Evolutionary conservation across 176 grass and related monocot species (phyloP).

Genomic region (Eleusine indica): DNA sequence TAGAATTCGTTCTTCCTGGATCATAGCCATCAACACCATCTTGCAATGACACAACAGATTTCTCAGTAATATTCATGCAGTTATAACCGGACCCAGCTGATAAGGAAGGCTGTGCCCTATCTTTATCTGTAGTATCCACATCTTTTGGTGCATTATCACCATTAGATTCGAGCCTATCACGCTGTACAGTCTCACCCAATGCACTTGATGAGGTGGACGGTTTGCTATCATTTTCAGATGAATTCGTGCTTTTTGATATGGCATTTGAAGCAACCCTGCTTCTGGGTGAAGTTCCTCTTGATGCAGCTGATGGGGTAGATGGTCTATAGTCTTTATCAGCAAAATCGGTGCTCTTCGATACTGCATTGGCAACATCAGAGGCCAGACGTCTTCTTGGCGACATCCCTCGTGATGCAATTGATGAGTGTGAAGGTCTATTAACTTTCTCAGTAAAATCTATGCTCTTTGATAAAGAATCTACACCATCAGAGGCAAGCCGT

Average conservation of each 20-base stretch:
- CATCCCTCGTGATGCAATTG: conserved; percentile 27
- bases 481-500: conserved; percentile 8
- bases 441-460: conserved; percentile 32
- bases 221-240: conserved; percentile 35
- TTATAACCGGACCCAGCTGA: conserved; percentile 26
- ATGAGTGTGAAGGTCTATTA: conserved; percentile 4
- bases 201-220: conserved; percentile 34
- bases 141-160: conserved; percentile 12
- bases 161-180: conserved; percentile 10
- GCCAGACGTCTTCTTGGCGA: conserved; percentile 20
- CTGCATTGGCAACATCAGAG: conserved; percentile 23
- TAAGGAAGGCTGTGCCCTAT: conserved; percentile 1
- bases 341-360: conserved; percentile 36
- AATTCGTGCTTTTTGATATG: conserved; percentile 27
- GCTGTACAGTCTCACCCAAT: not conserved
- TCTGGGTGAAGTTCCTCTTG: conserved; percentile 47
- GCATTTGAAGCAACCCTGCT: conserved; percentile 36
- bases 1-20: conserved; percentile 42
- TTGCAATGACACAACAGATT: conserved; percentile 12
- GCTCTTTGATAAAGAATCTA: conserved; percentile 22
- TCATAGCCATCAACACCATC: conserved; percentile 30
- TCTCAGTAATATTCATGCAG: conserved; percentile 20
- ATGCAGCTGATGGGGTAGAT: conserved; percentile 34
- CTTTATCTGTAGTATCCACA: conserved; percentile 22
- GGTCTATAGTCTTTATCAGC: conserved; percentile 41